A percentile compares a stretch with the other conserved stretches of the same genome.
These are phyloP conservation scores for Capsella rubella DNA, from an alignment of 441 rosid genomes.

Conservation along the genomic window DNA sequence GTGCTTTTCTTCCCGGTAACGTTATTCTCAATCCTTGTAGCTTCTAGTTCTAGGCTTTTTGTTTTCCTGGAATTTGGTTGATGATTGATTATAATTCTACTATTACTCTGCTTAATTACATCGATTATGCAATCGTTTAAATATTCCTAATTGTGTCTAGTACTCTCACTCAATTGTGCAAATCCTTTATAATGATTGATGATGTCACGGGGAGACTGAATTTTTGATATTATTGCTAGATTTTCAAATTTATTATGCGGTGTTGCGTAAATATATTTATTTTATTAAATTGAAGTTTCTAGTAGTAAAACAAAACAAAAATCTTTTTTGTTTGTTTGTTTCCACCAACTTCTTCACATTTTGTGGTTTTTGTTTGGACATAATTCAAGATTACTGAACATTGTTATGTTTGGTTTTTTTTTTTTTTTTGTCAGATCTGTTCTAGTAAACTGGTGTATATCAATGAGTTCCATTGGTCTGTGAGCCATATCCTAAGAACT, in stretches of 20 bases:
- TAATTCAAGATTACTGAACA: slow-evolving; percentile 11
- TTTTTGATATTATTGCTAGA: not conserved
- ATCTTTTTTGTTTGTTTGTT: slow-evolving; percentile 25
- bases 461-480: slow-evolving; percentile 20
- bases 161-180: not conserved
- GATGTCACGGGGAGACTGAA: slow-evolving; percentile 23
- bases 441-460: not conserved
- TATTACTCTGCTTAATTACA: not conserved
- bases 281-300: slow-evolving; percentile 26
- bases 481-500: slow-evolving; percentile 4
- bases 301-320: not conserved
- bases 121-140: not conserved
- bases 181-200: slow-evolving; percentile 19
- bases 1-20: not conserved
- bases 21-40: not conserved
- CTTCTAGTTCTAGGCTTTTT: not conserved
- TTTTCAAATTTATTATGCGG: not conserved
- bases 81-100: not conserved
- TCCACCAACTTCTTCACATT: slow-evolving; percentile 15
- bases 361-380: slow-evolving; percentile 28
- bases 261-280: not conserved
- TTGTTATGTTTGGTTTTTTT: not conserved
- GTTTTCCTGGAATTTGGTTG: not conserved
- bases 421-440: slow-evolving; percentile 3
- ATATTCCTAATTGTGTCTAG: not conserved